phyloP scores from a whole-genome alignment of 1,284 basidiomycete genomes.

The Abortiporus biennis region DNA sequence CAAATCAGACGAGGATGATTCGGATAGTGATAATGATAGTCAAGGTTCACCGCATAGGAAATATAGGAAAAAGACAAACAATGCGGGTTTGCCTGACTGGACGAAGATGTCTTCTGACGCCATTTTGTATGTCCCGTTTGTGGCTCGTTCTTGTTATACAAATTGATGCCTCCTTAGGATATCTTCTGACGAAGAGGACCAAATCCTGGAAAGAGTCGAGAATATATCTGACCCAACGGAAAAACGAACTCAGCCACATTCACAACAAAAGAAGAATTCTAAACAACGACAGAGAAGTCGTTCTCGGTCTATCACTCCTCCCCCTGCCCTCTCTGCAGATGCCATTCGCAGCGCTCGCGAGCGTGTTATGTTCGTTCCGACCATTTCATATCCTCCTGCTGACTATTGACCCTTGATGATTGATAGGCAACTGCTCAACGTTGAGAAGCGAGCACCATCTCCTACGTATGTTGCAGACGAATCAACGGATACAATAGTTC shows the following conservation, averaged over 20 bases:
- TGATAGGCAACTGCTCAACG: slow-evolving; percentile 11
- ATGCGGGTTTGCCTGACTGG: slow-evolving; percentile 18
- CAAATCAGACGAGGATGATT: too few species aligned
- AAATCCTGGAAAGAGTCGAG: slow-evolving; percentile 28
- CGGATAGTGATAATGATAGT: too few species aligned
- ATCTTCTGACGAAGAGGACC: slow-evolving; percentile 41
- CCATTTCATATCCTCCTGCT: too few species aligned
- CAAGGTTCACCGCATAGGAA: too few species aligned
- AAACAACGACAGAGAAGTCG: slow-evolving; percentile 44
- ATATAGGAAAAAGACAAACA: too few species aligned
- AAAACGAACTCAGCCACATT: slow-evolving; percentile 5
- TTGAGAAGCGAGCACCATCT: slow-evolving; percentile 34
- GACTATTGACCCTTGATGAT: not conserved
- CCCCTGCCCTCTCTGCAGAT: slow-evolving; percentile 48
- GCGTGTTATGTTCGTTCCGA: slow-evolving; percentile 48
- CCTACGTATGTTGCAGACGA: slow-evolving; percentile 39
- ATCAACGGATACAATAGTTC: slow-evolving; percentile 39
- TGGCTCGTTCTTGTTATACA: too few species aligned
- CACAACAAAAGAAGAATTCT: slow-evolving; percentile 12
- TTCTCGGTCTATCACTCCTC: slow-evolving; percentile 68
- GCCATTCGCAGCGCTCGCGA: slow-evolving; percentile 47
- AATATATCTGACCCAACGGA: slow-evolving; percentile 18
- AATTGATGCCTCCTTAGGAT: too few species aligned
- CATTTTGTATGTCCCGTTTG: slow-evolving; percentile 7
- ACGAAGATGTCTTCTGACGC: slow-evolving; percentile 13